These are phyloP conservation scores for Xylariaceae sp. DNA, from an alignment of 2,329 filamentous ascomycete species.

Conservation along the genomic window DNA sequence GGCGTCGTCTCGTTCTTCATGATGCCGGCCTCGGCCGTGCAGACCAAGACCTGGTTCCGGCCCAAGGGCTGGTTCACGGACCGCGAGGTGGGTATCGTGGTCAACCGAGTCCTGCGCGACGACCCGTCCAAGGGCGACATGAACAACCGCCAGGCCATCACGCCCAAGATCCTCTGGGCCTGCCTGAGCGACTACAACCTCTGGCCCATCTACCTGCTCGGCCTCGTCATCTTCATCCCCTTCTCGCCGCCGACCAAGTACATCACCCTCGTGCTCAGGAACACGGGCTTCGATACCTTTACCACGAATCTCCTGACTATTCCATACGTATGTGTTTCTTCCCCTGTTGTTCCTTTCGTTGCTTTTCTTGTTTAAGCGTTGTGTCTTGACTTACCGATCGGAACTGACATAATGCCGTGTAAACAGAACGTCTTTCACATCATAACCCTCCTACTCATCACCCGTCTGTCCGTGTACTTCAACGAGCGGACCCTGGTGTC, in stretches of 20 bases:
- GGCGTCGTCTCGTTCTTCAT: slow-evolving; percentile 47
- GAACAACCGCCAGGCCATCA: slow-evolving; percentile 53
- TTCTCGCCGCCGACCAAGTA: slow-evolving; percentile 41
- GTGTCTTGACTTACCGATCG: background rate
- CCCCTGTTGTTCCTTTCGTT: slow-evolving; percentile 2
- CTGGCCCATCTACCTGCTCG: slow-evolving; percentile 50
- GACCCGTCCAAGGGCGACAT: slow-evolving; percentile 54
- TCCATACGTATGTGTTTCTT: slow-evolving; percentile 34
- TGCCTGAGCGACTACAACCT: slow-evolving; percentile 50
- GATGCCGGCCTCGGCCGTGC: slow-evolving; percentile 44
- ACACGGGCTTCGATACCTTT: slow-evolving; percentile 48
- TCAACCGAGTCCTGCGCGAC: slow-evolving; percentile 52
- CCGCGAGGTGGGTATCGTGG: slow-evolving; percentile 51
- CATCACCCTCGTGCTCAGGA: slow-evolving; percentile 47
- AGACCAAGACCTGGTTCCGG: slow-evolving; percentile 46
- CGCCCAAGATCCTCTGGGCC: slow-evolving; percentile 41
- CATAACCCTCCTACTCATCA: slow-evolving; percentile 44
- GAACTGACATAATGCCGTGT: slow-evolving; percentile 9
- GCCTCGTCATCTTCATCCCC: slow-evolving; percentile 45
- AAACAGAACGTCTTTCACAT: slow-evolving; percentile 44
- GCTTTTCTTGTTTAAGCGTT: background rate
- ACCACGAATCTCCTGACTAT: slow-evolving; percentile 53
- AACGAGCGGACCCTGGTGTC: slow-evolving; percentile 44
- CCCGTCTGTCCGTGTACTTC: slow-evolving; percentile 44
- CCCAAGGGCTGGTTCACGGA: slow-evolving; percentile 53